Conservation (phyloP, 257 asterid species). For the Gynochthodes officinalis region DNA sequence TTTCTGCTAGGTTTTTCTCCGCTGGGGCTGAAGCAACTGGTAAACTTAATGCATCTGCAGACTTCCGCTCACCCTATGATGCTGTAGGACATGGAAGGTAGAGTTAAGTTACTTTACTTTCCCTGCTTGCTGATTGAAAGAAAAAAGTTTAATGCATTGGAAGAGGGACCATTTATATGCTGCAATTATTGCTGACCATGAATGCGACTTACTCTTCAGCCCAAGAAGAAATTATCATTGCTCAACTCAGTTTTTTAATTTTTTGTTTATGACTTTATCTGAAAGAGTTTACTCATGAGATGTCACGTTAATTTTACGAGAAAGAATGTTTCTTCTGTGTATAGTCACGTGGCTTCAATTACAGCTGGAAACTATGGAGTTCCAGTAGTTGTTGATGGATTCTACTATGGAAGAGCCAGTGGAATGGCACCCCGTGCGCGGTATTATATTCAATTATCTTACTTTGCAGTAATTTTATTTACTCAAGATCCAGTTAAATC, state of each 20-base stretch:
- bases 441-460: conserved; percentile 19
- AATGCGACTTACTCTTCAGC: no score
- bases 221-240: no score
- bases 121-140: not conserved
- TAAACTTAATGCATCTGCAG: conserved; percentile 50
- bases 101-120: not conserved
- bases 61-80: conserved; percentile 72
- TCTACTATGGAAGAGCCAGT: conserved; percentile 79
- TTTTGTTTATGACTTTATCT: no score
- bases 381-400: conserved; percentile 83
- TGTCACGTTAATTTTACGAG: not conserved
- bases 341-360: conserved; percentile 92
- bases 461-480: not conserved
- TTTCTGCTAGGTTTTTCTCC: conserved; percentile 77
- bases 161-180: not conserved
- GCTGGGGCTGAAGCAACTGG: conserved; percentile 63
- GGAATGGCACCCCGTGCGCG: conserved; percentile 99
- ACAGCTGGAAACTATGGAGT: conserved; percentile 89
- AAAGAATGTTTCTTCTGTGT: conserved; percentile 7
- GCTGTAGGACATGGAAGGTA: conserved; percentile 95
- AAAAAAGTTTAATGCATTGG: not conserved
- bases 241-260: no score
- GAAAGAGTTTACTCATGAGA: not conserved
- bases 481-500: not conserved
- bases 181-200: not conserved